A percentile compares a stretch with the other conserved stretches of the same genome.
phyloP scores from a whole-genome alignment of 148 eudicot species.

The Fagopyrum homotropicum region DNA sequence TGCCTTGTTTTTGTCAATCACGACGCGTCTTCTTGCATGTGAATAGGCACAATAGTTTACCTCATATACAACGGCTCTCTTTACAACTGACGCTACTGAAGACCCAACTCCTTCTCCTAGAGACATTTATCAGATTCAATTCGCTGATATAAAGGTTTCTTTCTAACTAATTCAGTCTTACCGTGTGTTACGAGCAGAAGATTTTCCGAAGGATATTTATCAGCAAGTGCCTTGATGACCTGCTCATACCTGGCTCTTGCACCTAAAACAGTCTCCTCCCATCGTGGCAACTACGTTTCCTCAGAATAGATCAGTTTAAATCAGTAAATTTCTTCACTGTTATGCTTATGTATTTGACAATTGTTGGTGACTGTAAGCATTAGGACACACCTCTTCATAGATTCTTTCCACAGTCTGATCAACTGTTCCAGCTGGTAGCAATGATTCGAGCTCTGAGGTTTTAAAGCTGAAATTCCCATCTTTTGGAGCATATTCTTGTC shows the following conservation, averaged over 20 bases:
- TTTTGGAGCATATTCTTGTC: constrained; percentile 52
- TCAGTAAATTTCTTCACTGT: constrained; percentile 17
- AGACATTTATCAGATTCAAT: background rate
- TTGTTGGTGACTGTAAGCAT: background rate
- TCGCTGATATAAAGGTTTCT: background rate
- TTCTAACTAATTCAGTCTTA: constrained; percentile 13
- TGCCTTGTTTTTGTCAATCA: constrained; percentile 24
- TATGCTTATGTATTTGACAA: background rate
- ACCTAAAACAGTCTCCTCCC: constrained; percentile 61
- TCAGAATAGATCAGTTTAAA: background rate
- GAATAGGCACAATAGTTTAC: constrained; percentile 62
- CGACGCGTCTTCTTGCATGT: constrained; percentile 28
- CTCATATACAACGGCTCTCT: constrained; percentile 32
- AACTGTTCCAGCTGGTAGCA: constrained; percentile 65
- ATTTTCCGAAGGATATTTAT: constrained; percentile 84
- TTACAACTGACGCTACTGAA: constrained; percentile 30
- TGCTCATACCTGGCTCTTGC: constrained; percentile 58
- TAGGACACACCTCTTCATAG: constrained; percentile 50
- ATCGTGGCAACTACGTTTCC: constrained; percentile 56
- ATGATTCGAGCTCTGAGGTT: constrained; percentile 54
- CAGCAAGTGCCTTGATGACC: constrained; percentile 65
- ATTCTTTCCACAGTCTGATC: constrained; percentile 49
- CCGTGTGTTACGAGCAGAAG: constrained; percentile 90
- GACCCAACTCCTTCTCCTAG: constrained; percentile 59
- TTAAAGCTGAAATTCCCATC: constrained; percentile 66